Percentiles rank a stretch among this genome's conserved stretches.
phyloP scores from a whole-genome alignment of 176 grass and related monocot species.

The Triticum urartu region DNA sequence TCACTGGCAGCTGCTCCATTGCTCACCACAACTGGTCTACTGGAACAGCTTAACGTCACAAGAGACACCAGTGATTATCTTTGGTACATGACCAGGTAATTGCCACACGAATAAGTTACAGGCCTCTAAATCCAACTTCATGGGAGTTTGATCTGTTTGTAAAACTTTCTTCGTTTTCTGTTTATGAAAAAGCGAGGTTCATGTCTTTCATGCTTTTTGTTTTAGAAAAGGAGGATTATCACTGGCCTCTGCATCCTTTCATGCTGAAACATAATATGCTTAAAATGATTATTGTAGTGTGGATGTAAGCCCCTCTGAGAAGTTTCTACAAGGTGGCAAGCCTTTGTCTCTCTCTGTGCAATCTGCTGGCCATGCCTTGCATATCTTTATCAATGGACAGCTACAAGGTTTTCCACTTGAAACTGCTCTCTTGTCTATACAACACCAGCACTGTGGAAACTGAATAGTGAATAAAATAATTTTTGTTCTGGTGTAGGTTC shows the following conservation, averaged over 20 bases:
- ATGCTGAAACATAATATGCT: neutral
- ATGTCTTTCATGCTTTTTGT: neutral
- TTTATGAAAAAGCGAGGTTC: neutral
- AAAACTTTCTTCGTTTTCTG: neutral
- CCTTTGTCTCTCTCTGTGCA: constrained; percentile 70
- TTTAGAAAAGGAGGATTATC: too few species aligned
- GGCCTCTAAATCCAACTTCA: neutral
- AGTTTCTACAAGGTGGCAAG: constrained; percentile 64
- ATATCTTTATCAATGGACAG: constrained; percentile 83
- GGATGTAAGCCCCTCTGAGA: constrained; percentile 78
- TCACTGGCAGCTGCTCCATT: constrained; percentile 70
- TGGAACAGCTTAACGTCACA: constrained; percentile 95
- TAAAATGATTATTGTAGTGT: constrained; percentile 47
- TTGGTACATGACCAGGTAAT: constrained; percentile 96
- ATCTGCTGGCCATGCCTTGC: constrained; percentile 89
- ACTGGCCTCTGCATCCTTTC: neutral
- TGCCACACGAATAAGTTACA: neutral
- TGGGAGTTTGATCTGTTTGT: neutral
- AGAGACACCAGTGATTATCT: constrained; percentile 91
- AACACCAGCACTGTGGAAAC: neutral
- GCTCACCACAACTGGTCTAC: constrained; percentile 66
- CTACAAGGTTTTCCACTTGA: constrained; percentile 67
- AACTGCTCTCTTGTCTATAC: neutral
- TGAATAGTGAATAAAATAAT: constrained; percentile 20
- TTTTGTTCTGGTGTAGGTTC: constrained; percentile 52